Percentiles rank a stretch among this genome's conserved stretches.
Conservation (phyloP, 306 rosid species). For the Elaeagnus macrophylla region DNA sequence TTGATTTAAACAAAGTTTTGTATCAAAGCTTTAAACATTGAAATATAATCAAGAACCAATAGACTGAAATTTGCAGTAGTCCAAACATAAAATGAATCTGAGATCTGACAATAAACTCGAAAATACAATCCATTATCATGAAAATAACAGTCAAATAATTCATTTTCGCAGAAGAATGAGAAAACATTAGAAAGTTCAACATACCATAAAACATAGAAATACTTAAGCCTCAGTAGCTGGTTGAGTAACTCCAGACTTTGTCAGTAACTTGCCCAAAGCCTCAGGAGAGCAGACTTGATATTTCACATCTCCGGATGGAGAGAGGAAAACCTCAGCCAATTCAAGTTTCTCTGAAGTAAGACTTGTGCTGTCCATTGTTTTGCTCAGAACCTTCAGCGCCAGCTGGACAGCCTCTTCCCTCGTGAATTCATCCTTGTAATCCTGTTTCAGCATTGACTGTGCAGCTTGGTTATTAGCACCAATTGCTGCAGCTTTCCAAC, state of each 20-base stretch:
- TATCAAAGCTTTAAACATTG: too few species aligned
- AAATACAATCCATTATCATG: too few species aligned
- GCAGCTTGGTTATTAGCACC: slow-evolving; percentile 42
- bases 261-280: slow-evolving; percentile 24
- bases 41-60: too few species aligned
- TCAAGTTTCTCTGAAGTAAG: slow-evolving; percentile 34
- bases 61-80: too few species aligned
- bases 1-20: too few species aligned
- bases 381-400: slow-evolving; percentile 36
- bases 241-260: slow-evolving; percentile 32
- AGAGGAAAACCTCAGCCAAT: slow-evolving; percentile 30
- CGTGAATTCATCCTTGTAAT: slow-evolving; percentile 35
- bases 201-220: too few species aligned
- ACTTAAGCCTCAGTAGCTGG: slow-evolving; percentile 27
- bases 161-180: too few species aligned
- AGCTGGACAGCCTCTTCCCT: slow-evolving; percentile 39
- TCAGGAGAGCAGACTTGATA: slow-evolving; percentile 30
- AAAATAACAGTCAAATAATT: too few species aligned
- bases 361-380: slow-evolving; percentile 42
- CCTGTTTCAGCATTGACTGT: slow-evolving; percentile 39
- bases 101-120: too few species aligned
- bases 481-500: slow-evolving; percentile 41
- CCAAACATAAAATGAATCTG: too few species aligned
- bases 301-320: slow-evolving; percentile 33
- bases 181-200: too few species aligned